Evolutionary conservation across 805 yeast species (phyloP).

Genomic region (Aciculoconidium aculeatum): DNA sequence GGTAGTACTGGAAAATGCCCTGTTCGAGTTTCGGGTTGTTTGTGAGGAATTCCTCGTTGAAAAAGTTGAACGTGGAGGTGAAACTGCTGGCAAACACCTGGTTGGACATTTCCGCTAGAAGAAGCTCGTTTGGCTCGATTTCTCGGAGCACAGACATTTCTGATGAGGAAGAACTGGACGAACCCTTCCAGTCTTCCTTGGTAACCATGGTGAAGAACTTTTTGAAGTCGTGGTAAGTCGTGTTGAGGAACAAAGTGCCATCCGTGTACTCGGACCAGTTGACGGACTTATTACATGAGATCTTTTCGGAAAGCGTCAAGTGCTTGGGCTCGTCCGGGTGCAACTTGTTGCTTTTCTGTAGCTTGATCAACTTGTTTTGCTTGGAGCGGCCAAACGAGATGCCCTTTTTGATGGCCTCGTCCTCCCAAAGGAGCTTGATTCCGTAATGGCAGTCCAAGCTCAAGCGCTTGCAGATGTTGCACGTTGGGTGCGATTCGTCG

Average conservation of each 20-base stretch:
- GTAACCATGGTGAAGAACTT: conserved; percentile 5
- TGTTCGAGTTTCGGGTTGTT: conserved; percentile 13
- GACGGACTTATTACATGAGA: conserved; percentile 2
- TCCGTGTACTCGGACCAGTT: conserved; percentile 7
- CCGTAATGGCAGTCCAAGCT: conserved; percentile 15
- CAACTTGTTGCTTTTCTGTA: conserved; percentile 7
- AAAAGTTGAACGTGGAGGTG: conserved; percentile 3
- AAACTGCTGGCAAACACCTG: conserved; percentile 4
- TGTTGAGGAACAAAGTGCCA: conserved; percentile 14
- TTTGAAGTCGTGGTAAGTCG: conserved; percentile 13
- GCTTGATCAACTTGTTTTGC: conserved; percentile 12
- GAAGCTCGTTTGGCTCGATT: neutral
- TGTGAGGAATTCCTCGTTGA: conserved; percentile 2
- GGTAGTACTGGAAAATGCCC: conserved; percentile 25
- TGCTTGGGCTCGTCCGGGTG: conserved; percentile 7
- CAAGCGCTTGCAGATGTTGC: conserved; percentile 22
- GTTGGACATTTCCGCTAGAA: conserved; percentile 1
- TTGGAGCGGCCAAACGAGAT: conserved; percentile 32
- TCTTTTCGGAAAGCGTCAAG: conserved; percentile 2
- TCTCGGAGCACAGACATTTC: no score
- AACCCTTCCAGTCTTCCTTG: conserved; percentile 2
- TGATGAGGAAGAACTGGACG: no score
- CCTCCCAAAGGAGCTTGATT: conserved; percentile 26
- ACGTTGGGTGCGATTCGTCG: conserved; percentile 23
- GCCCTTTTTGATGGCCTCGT: conserved; percentile 29